A percentile compares a stretch with the other conserved stretches of the same genome.
Conservation (phyloP, 2,329 filamentous ascomycete genomes). For the Diaporthe aspalathi region DNA sequence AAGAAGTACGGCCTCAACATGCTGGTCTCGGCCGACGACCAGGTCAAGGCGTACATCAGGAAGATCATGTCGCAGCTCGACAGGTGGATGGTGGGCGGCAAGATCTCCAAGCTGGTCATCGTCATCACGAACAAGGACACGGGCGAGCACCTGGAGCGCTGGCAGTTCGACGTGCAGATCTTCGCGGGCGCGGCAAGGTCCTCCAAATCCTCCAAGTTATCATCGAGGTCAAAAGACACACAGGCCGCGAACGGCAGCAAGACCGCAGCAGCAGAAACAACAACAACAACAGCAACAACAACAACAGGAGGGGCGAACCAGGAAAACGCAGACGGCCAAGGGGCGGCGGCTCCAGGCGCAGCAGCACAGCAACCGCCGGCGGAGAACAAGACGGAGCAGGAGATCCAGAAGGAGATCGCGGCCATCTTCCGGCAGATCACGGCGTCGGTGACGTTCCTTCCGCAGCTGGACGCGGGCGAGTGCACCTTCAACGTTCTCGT, state of each 20-base stretch:
- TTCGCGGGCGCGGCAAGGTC: slow-evolving; percentile 50
- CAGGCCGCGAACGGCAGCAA: slow-evolving; percentile 53
- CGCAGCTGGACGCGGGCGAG: slow-evolving; percentile 85
- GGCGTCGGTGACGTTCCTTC: slow-evolving; percentile 95
- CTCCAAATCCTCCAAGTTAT: slow-evolving; percentile 64
- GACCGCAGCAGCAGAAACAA: slow-evolving; percentile 16
- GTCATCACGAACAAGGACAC: slow-evolving; percentile 98
- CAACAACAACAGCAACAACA: slow-evolving; percentile 36
- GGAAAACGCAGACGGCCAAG: slow-evolving; percentile 7
- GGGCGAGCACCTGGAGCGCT: slow-evolving; percentile 93
- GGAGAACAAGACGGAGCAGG: slow-evolving; percentile 87
- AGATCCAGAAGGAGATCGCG: slow-evolving; percentile 96
- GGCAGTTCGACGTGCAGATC: slow-evolving; percentile 90
- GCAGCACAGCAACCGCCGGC: slow-evolving; percentile 48
- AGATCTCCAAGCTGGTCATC: slow-evolving; percentile 96
- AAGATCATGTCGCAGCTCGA: slow-evolving; percentile 98
- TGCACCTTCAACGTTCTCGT: slow-evolving; percentile 99
- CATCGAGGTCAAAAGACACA: slow-evolving; percentile 65
- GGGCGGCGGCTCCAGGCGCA: slow-evolving; percentile 35
- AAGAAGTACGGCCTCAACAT: slow-evolving; percentile 99
- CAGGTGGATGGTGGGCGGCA: slow-evolving; percentile 96
- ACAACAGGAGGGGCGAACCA: slow-evolving; percentile 35
- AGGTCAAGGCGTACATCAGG: slow-evolving; percentile 99
- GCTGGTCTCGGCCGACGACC: slow-evolving; percentile 95
- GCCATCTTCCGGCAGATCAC: slow-evolving; percentile 98